phyloP scores from a whole-genome alignment of 208 protist genomes.

The Leishmania martiniquensis region DNA sequence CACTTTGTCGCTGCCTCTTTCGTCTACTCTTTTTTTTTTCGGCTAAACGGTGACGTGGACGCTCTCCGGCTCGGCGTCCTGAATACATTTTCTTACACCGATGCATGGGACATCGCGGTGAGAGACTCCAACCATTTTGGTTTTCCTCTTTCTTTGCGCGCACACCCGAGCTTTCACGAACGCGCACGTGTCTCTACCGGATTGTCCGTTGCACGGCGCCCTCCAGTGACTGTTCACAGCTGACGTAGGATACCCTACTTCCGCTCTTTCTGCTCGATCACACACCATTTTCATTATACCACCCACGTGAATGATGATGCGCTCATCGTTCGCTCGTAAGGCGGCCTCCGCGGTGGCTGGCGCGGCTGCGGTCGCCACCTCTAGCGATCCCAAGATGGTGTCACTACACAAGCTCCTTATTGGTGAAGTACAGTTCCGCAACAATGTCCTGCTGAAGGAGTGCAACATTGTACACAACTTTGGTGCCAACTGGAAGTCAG shows the following conservation, averaged over 20 bases:
- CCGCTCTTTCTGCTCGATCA: constrained; percentile 5
- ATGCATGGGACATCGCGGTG: neutral
- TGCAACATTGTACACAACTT: constrained; percentile 92
- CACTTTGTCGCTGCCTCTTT: neutral
- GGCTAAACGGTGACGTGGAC: neutral
- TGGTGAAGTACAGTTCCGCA: constrained; percentile 86
- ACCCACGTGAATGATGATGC: constrained; percentile 47
- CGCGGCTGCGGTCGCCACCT: constrained; percentile 27
- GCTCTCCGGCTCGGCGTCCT: neutral
- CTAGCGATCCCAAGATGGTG: constrained; percentile 70
- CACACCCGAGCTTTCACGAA: neutral
- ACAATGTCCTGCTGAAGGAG: constrained; percentile 83
- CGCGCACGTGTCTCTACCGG: neutral
- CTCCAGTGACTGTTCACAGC: too few relatives aligned
- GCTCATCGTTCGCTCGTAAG: constrained; percentile 40
- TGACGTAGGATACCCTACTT: neutral
- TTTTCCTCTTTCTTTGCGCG: neutral
- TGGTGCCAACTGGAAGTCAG: constrained; percentile 74
- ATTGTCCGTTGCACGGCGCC: neutral
- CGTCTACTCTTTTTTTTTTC: neutral
- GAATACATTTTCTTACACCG: neutral
- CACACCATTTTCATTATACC: neutral
- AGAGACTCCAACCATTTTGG: neutral
- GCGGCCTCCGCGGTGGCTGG: constrained; percentile 42
- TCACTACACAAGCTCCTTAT: constrained; percentile 87